Conservation (phyloP, 2,329 filamentous ascomycete genomes). For the Talaromyces sp. region DNA sequence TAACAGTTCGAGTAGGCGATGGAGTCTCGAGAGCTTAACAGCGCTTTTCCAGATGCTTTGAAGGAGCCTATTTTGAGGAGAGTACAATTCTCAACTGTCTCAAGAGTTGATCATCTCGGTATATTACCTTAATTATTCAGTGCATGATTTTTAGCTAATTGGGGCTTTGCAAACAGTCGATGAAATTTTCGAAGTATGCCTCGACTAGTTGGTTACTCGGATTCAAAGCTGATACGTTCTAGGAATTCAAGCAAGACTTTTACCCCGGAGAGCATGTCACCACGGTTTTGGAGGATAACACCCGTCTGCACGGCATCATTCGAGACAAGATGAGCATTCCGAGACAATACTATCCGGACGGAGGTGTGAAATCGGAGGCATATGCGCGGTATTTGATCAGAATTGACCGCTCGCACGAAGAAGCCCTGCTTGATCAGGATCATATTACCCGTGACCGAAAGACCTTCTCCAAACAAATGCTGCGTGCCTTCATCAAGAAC, state of each 20-base stretch:
- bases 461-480: slow-evolving; percentile 88
- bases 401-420: slow-evolving; percentile 64
- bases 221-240: slow-evolving; percentile 18
- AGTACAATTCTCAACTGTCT: slow-evolving; percentile 87
- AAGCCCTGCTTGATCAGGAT: slow-evolving; percentile 74
- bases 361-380: slow-evolving; percentile 62
- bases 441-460: slow-evolving; percentile 85
- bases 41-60: slow-evolving; percentile 83
- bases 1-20: slow-evolving; percentile 52
- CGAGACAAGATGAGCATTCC: slow-evolving; percentile 80
- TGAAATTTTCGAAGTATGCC: slow-evolving; percentile 48
- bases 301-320: slow-evolving; percentile 69
- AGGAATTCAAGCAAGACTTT: slow-evolving; percentile 81
- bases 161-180: slow-evolving; percentile 39
- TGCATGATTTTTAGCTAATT: slow-evolving; percentile 22
- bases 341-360: slow-evolving; percentile 59
- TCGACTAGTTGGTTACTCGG: not conserved
- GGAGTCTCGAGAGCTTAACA: slow-evolving; percentile 84
- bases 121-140: slow-evolving; percentile 26
- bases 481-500: slow-evolving; percentile 92
- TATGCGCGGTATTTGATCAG: slow-evolving; percentile 79
- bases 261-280: slow-evolving; percentile 84
- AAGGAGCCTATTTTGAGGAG: slow-evolving; percentile 86
- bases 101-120: slow-evolving; percentile 79
- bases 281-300: slow-evolving; percentile 66